These are phyloP conservation scores for Neurospora sp. DNA, from an alignment of 495 filamentous ascomycete species.

Conservation along the genomic window DNA sequence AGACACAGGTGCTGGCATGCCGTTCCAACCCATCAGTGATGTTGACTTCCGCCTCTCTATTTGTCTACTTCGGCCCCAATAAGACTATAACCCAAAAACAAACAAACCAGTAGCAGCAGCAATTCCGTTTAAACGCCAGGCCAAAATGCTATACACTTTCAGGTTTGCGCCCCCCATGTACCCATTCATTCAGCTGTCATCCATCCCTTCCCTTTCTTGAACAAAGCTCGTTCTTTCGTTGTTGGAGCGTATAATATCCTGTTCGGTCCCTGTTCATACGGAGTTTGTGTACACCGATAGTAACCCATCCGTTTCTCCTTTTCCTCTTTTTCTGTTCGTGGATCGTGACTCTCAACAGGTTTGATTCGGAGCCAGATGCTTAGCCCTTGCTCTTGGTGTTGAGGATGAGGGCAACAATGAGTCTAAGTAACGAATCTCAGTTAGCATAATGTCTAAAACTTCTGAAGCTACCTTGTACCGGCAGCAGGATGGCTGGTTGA, in stretches of 20 bases:
- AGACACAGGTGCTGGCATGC: neutral
- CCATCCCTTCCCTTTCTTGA: neutral
- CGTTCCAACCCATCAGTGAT: neutral
- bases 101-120: neutral
- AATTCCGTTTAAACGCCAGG: constrained; percentile 21
- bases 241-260: neutral
- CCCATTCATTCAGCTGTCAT: neutral
- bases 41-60: neutral
- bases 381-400: constrained; percentile 47
- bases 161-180: neutral
- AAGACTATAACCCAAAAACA: neutral
- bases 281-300: neutral
- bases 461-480: too few relatives aligned
- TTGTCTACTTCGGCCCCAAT: neutral
- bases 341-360: neutral
- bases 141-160: constrained; percentile 16
- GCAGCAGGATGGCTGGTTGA: neutral
- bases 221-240: neutral
- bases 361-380: constrained; percentile 2
- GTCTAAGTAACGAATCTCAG: constrained; percentile 8
- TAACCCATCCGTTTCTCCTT: neutral
- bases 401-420: constrained; percentile 42
- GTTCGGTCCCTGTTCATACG: neutral
- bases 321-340: neutral
- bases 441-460: constrained; percentile 1